Conservation (phyloP, 305 asterid species). For the Fraxinus latifolia region DNA sequence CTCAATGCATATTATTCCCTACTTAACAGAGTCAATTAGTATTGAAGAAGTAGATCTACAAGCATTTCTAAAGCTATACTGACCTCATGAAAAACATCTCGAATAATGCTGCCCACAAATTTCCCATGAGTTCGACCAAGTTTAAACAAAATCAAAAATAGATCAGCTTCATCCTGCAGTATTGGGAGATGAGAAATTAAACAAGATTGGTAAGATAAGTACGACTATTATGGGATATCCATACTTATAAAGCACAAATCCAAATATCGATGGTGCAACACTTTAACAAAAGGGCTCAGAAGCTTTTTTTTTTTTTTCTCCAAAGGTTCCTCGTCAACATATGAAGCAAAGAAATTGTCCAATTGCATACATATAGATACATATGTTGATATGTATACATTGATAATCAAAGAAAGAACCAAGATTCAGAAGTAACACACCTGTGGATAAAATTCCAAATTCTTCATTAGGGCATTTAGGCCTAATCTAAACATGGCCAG, state of each 20-base stretch:
- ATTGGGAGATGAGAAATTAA: slow-evolving; percentile 20
- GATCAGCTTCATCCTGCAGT: slow-evolving; percentile 85
- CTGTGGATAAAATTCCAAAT: slow-evolving; percentile 73
- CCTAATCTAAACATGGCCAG: slow-evolving; percentile 56
- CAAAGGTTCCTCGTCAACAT: background rate
- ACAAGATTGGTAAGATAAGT: background rate
- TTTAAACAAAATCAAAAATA: slow-evolving; percentile 46
- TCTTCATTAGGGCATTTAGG: slow-evolving; percentile 51
- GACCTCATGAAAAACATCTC: slow-evolving; percentile 62
- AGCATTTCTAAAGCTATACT: slow-evolving; percentile 24
- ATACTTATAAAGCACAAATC: background rate
- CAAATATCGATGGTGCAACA: slow-evolving; percentile 1
- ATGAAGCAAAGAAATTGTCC: background rate
- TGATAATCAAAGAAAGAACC: slow-evolving; percentile 12
- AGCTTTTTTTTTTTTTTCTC: background rate
- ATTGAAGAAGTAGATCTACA: slow-evolving; percentile 11
- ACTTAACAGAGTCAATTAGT: background rate
- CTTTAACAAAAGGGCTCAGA: background rate
- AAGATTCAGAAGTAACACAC: slow-evolving; percentile 34
- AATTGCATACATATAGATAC: background rate
- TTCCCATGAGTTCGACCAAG: slow-evolving; percentile 69
- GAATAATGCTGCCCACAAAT: slow-evolving; percentile 48
- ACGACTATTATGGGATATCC: background rate
- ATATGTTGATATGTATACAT: background rate
- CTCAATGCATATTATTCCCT: background rate